phyloP scores from a whole-genome alignment of 139 green algal genomes.

The Mesotaenium endlicherianum region DNA sequence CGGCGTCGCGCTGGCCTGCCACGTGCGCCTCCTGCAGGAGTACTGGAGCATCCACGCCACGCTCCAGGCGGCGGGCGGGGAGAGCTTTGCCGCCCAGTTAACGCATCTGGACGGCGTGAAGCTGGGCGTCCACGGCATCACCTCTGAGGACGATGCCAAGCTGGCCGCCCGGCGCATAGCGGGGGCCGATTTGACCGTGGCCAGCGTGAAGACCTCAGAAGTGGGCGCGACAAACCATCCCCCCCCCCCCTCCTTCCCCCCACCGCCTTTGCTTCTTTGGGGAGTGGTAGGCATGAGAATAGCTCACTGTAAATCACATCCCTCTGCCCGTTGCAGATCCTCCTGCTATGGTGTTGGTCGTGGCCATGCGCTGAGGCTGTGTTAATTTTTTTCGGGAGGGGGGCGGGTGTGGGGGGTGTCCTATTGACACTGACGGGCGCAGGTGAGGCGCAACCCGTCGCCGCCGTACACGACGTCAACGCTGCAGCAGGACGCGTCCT shows the following conservation, averaged over 20 bases:
- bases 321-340: no score
- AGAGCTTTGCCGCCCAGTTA: slow-evolving; percentile 18
- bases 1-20: no score
- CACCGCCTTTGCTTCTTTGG: no score
- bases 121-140: slow-evolving; percentile 54
- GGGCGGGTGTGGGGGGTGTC: no score
- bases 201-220: slow-evolving; percentile 31
- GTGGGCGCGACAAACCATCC: no score
- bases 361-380: no score
- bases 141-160: slow-evolving; percentile 46
- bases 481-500: slow-evolving; percentile 82
- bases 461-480: slow-evolving; percentile 84
- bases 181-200: slow-evolving; percentile 43
- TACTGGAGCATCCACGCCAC: slow-evolving; percentile 39
- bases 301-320: no score
- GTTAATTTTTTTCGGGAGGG: no score
- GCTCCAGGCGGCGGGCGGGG: not conserved
- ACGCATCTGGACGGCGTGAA: slow-evolving; percentile 57
- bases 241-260: no score
- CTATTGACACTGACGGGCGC: not conserved
- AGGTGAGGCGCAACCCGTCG: slow-evolving; percentile 60
- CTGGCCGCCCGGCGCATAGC: slow-evolving; percentile 40
- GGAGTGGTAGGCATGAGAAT: no score
- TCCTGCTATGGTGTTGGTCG: no score
- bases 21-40: slow-evolving; percentile 31